Conservation (phyloP, 2,329 filamentous ascomycete species). For the Diaporthe vexans region DNA sequence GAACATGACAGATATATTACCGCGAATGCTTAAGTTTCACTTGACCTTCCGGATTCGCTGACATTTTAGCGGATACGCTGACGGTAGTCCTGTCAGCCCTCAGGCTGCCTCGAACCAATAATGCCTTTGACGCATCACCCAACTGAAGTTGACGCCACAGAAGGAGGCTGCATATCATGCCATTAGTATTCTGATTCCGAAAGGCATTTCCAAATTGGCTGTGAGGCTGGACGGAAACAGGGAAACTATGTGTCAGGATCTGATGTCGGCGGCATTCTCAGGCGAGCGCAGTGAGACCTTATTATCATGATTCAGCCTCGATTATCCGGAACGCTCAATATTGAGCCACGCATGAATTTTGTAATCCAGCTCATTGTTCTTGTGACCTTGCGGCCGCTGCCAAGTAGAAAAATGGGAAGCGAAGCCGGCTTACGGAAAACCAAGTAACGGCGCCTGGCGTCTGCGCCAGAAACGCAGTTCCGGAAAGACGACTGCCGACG, state of each 20-base stretch:
- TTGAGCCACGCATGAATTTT: not conserved
- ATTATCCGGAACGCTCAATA: not conserved
- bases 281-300: too few species aligned
- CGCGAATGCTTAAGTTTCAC: not conserved
- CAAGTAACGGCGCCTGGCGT: constrained; percentile 10
- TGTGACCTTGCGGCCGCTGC: constrained; percentile 25
- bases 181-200: not conserved
- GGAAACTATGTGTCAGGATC: not conserved
- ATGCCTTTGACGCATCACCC: too few species aligned
- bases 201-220: not conserved
- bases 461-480: constrained; percentile 17
- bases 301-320: too few species aligned
- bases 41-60: not conserved
- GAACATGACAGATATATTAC: not conserved
- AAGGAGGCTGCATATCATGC: not conserved
- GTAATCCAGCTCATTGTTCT: not conserved
- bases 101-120: too few species aligned
- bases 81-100: constrained; percentile 5
- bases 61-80: constrained; percentile 8
- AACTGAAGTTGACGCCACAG: not conserved
- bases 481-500: not conserved
- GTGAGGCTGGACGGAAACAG: not conserved
- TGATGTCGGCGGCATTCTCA: not conserved
- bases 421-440: not conserved
- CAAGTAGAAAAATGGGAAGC: not conserved